Evolutionary conservation across 768 basidiomycete genomes (phyloP).

Genomic region (Tylopilus subfusipes): DNA sequence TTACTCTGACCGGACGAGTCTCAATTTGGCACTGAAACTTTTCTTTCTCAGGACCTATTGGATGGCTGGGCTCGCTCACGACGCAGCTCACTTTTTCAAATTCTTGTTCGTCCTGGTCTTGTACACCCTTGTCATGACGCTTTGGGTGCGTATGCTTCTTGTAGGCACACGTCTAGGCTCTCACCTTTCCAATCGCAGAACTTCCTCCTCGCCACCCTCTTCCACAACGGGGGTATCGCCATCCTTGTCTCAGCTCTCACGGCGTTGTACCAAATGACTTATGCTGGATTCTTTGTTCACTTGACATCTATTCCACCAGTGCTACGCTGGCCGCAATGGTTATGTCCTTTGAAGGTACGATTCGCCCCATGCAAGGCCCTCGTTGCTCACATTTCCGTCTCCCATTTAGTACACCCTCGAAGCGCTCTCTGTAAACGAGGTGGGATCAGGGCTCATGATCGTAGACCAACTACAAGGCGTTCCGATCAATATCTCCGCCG

Average conservation of each 20-base stretch:
- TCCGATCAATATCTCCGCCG: conserved; percentile 74
- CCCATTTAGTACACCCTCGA: conserved; percentile 56
- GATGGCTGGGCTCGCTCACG: conserved; percentile 87
- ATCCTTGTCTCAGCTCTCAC: conserved; percentile 80
- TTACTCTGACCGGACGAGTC: not conserved
- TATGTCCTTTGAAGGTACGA: conserved; percentile 68
- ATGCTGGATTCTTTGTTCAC: conserved; percentile 91
- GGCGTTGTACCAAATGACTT: conserved; percentile 81
- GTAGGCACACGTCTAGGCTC: not conserved
- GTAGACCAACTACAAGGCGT: conserved; percentile 76
- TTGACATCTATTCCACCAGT: conserved; percentile 82
- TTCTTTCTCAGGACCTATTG: conserved; percentile 66
- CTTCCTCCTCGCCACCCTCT: conserved; percentile 81
- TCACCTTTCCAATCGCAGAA: conserved; percentile 48
- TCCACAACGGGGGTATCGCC: conserved; percentile 86
- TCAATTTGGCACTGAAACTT: conserved; percentile 3
- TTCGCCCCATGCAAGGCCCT: not conserved
- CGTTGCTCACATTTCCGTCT: not conserved
- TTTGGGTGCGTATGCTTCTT: conserved; percentile 57
- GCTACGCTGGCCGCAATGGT: conserved; percentile 90
- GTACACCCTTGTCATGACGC: conserved; percentile 80
- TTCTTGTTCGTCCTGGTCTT: conserved; percentile 87
- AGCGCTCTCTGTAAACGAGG: conserved; percentile 89
- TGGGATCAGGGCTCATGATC: conserved; percentile 84
- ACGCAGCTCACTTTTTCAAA: conserved; percentile 88